A percentile compares a stretch with the other conserved stretches of the same genome.
Evolutionary conservation across 2,329 filamentous ascomycete species (phyloP).

Genomic region (Fusarium mundagurra): DNA sequence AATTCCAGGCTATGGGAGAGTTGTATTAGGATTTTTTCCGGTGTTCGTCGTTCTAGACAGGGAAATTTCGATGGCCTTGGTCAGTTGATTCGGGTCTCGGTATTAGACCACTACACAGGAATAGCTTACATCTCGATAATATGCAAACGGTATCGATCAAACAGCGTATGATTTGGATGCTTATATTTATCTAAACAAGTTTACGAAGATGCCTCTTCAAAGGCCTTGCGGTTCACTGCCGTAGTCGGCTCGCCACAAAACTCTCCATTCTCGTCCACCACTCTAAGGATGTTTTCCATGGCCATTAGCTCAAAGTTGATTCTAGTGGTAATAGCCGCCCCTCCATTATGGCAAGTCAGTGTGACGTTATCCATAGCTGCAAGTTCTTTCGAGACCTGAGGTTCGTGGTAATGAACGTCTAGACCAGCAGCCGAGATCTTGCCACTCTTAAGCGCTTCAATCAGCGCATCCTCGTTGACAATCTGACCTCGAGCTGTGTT

Average conservation of each 20-base stretch:
- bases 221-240: constrained; percentile 18
- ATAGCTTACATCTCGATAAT: fast-evolving
- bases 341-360: constrained; percentile 51
- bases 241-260: constrained; percentile 23
- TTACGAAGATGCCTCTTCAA: background rate
- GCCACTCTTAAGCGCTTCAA: constrained; percentile 57
- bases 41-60: fast-evolving
- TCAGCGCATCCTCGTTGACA: constrained; percentile 61
- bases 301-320: constrained; percentile 51
- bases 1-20: fast-evolving
- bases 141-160: fast-evolving
- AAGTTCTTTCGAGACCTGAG: constrained; percentile 53
- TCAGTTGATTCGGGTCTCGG: fast-evolving
- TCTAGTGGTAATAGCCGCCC: constrained; percentile 50
- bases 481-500: constrained; percentile 64
- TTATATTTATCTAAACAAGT: fast-evolving
- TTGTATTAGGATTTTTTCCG: fast-evolving
- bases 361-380: constrained; percentile 53
- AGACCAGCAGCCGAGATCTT: constrained; percentile 58
- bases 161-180: fast-evolving
- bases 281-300: constrained; percentile 31
- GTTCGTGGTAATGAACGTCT: constrained; percentile 66
- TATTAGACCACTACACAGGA: no score
- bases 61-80: no score
- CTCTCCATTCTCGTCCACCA: constrained; percentile 37